Conservation (phyloP, 1,139 yeast species). For the Suhomyces taliae region DNA sequence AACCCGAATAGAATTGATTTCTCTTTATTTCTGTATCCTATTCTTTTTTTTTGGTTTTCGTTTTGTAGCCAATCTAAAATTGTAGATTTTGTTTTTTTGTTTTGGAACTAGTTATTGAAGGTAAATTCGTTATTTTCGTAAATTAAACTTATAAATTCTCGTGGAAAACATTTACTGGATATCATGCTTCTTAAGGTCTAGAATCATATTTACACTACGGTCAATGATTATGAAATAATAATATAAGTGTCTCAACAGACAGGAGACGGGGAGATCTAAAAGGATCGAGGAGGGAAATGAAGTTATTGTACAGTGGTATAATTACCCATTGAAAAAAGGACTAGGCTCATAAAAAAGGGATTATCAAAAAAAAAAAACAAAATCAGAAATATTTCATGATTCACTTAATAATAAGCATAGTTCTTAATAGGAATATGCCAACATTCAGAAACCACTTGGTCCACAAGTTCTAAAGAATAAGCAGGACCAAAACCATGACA, state of each 20-base stretch:
- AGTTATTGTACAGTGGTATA: too few species aligned
- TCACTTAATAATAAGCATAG: background rate
- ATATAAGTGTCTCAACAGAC: background rate
- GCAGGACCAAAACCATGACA: constrained; percentile 90
- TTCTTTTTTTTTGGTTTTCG: too few species aligned
- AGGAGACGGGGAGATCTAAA: background rate
- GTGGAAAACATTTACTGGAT: background rate
- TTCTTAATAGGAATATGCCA: constrained; percentile 1
- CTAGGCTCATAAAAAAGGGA: too few species aligned
- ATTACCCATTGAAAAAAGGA: too few species aligned
- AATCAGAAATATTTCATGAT: too few species aligned
- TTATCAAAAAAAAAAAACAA: too few species aligned
- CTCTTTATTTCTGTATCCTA: too few species aligned
- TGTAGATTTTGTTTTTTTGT: background rate
- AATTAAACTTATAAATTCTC: background rate
- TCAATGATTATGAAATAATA: background rate
- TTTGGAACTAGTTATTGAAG: background rate
- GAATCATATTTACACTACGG: background rate
- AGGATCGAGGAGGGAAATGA: too few species aligned
- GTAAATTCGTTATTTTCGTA: background rate
- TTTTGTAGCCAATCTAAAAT: too few species aligned
- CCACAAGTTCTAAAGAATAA: constrained; percentile 53
- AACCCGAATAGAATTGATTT: too few species aligned
- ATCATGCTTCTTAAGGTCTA: background rate
- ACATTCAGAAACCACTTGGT: constrained; percentile 28